phyloP scores from a whole-genome alignment of 441 rosid genomes.

The Aleurites moluccanus region DNA sequence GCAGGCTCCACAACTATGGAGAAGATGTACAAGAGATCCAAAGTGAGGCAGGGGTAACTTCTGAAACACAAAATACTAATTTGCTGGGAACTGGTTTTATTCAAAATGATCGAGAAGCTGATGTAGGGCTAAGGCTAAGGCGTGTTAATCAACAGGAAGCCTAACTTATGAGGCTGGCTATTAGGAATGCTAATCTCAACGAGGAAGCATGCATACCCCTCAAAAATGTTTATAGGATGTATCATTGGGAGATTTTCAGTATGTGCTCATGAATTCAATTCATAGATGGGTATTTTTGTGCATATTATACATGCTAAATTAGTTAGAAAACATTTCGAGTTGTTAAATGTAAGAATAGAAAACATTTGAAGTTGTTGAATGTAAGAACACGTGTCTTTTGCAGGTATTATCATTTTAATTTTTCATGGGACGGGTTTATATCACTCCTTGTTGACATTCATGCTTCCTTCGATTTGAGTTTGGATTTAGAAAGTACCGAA shows the following conservation, averaged over 20 bases:
- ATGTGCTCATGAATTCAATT: constrained; percentile 4
- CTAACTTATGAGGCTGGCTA: constrained; percentile 18
- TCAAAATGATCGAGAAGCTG: constrained; percentile 44
- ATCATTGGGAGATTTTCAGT: neutral
- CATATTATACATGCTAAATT: constrained; percentile 31
- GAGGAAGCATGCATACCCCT: neutral
- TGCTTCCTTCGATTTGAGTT: neutral
- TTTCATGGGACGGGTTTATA: neutral
- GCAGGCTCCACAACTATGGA: constrained; percentile 79
- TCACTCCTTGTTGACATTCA: neutral
- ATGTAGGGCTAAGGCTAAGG: constrained; percentile 62
- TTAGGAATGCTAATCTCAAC: constrained; percentile 11
- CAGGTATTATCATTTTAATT: too few species aligned
- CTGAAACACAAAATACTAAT: constrained; percentile 25
- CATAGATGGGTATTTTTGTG: constrained; percentile 29
- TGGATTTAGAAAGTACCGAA: too few species aligned
- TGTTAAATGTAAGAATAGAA: constrained; percentile 10
- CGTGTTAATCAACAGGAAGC: constrained; percentile 43
- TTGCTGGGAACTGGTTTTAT: constrained; percentile 31
- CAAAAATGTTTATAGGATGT: constrained; percentile 19
- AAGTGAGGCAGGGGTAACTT: constrained; percentile 27
- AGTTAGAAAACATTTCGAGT: constrained; percentile 14
- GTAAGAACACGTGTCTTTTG: neutral
- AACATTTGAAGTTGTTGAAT: neutral
- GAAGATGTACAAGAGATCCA: constrained; percentile 43